Conservation (phyloP, 2,329 filamentous ascomycete species). For the Aspergillus brunneoviolaceus region DNA sequence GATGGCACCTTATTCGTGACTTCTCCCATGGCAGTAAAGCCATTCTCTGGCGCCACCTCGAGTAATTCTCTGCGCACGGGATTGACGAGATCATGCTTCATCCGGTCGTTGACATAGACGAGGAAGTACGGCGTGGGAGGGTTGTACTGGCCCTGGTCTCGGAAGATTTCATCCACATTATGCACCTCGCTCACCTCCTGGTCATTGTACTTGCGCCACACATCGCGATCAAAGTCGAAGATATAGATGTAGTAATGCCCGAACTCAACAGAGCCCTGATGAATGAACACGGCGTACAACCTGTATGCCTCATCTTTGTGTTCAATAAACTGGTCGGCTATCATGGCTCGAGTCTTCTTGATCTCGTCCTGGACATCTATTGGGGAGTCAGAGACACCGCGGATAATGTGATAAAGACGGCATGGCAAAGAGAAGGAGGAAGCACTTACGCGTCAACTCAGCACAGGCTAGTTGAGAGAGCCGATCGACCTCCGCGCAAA, state of each 20-base stretch:
- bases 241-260: conserved; percentile 99
- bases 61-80: conserved; percentile 53
- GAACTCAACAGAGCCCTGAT: conserved; percentile 65
- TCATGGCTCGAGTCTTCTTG: conserved; percentile 47
- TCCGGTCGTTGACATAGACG: conserved; percentile 73
- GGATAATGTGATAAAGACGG: not conserved
- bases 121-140: conserved; percentile 78
- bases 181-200: conserved; percentile 69
- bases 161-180: conserved; percentile 67
- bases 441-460: conserved; percentile 47
- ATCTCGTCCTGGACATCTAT: conserved; percentile 48
- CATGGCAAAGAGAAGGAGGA: not conserved
- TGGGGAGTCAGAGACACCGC: conserved; percentile 6
- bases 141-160: conserved; percentile 59
- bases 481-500: conserved; percentile 42
- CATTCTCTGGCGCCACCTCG: conserved; percentile 15
- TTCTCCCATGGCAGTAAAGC: conserved; percentile 18
- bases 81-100: conserved; percentile 60
- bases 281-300: conserved; percentile 90
- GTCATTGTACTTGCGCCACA: conserved; percentile 97
- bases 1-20: conserved; percentile 11
- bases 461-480: conserved; percentile 46
- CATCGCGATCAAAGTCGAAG: conserved; percentile 73
- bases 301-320: conserved; percentile 70
- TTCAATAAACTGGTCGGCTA: conserved; percentile 61